phyloP scores from a whole-genome alignment of 129 eudicot genomes.

The Artemisia argyi region DNA sequence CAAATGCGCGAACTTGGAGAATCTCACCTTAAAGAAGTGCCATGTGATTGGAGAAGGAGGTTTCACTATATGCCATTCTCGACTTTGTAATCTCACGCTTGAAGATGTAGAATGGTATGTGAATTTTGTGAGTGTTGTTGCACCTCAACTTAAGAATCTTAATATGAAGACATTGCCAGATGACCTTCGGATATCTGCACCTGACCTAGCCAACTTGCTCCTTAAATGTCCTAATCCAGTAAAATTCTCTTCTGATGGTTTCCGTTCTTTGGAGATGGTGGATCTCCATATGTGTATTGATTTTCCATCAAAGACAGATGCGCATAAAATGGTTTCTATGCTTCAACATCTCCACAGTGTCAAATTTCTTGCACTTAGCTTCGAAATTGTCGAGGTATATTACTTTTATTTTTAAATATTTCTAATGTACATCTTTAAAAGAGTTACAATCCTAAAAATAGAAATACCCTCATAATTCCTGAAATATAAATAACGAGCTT shows the following conservation, averaged over 20 bases:
- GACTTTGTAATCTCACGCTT: background rate
- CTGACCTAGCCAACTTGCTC: background rate
- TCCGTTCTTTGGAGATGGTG: constrained; percentile 3
- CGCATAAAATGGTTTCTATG: background rate
- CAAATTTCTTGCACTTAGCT: constrained; percentile 8
- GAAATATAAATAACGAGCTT: background rate
- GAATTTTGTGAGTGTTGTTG: background rate
- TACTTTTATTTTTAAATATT: background rate
- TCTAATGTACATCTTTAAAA: background rate
- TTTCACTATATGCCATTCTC: background rate
- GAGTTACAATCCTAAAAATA: background rate
- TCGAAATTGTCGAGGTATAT: constrained; percentile 7
- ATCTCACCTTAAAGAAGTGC: background rate
- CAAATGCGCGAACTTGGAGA: too few species aligned
- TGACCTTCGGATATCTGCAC: background rate
- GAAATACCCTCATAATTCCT: background rate
- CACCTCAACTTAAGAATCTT: constrained; percentile 14
- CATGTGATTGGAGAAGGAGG: background rate
- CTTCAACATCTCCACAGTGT: constrained; percentile 9
- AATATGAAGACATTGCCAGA: background rate
- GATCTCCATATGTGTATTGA: background rate
- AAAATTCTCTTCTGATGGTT: background rate
- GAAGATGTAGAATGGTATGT: background rate
- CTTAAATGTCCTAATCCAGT: background rate
- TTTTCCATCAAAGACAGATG: background rate